Percentiles rank a stretch among this genome's conserved stretches.
Conservation (phyloP, 805 yeast genomes). For the Nakazawaea anatomiae region DNA sequence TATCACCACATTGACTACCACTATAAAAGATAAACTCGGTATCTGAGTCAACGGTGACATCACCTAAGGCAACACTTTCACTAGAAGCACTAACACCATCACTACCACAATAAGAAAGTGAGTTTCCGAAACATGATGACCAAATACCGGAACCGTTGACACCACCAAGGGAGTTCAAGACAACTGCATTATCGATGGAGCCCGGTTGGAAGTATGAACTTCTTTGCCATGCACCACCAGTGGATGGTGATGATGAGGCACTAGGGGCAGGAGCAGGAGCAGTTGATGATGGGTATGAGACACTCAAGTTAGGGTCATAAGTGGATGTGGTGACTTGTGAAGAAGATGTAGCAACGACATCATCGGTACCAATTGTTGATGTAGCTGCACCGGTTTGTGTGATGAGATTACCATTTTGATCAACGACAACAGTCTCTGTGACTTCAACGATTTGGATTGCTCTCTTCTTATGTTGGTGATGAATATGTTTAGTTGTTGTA, state of each 20-base stretch:
- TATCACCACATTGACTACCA: conserved; percentile 48
- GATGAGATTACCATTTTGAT: conserved; percentile 45
- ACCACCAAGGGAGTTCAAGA: conserved; percentile 88
- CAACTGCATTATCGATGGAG: conserved; percentile 62
- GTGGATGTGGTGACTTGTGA: conserved; percentile 19
- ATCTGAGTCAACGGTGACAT: conserved; percentile 65
- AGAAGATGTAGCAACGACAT: conserved; percentile 23
- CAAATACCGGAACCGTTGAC: conserved; percentile 80
- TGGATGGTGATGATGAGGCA: conserved; percentile 17
- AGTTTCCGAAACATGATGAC: conserved; percentile 85
- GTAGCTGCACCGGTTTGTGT: conserved; percentile 22
- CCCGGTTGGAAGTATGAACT: conserved; percentile 71
- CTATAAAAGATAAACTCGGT: conserved; percentile 81
- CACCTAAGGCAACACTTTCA: conserved; percentile 60
- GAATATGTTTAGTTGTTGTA: conserved; percentile 35
- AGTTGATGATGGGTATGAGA: conserved; percentile 1
- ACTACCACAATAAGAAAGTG: conserved; percentile 75
- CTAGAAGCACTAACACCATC: conserved; percentile 75
- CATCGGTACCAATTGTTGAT: conserved; percentile 15
- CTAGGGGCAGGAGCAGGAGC: conserved; percentile 15
- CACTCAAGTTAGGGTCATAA: conserved; percentile 9
- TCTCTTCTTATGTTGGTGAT: conserved; percentile 46
- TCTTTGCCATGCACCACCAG: conserved; percentile 64
- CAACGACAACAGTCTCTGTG: conserved; percentile 72
- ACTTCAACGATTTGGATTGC: conserved; percentile 63